These are phyloP conservation scores for Carpinus viminea DNA, from an alignment of 306 rosid species.

Conservation along the genomic window DNA sequence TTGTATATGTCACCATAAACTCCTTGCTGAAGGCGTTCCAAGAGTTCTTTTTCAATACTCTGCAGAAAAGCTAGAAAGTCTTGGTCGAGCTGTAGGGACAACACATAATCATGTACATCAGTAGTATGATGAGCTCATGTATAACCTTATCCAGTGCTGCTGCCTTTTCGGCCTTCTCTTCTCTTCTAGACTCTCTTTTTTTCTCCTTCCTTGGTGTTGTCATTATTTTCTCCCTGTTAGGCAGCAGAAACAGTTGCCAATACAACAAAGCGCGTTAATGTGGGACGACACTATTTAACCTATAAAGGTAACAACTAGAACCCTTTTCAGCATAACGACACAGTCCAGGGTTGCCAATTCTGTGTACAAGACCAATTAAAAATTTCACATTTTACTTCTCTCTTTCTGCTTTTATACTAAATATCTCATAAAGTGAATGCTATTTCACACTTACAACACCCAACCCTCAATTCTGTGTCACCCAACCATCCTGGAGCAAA, in stretches of 20 bases:
- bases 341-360: not conserved
- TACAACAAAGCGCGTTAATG: not conserved
- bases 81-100: slow-evolving; percentile 15
- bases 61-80: slow-evolving; percentile 36
- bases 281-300: not conserved
- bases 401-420: not conserved
- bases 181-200: slow-evolving; percentile 87
- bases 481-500: too few species aligned
- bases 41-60: slow-evolving; percentile 73
- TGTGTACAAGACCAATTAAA: not conserved
- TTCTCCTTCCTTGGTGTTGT: slow-evolving; percentile 79
- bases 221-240: slow-evolving; percentile 82
- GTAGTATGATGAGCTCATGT: slow-evolving; percentile 15
- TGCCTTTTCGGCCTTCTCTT: slow-evolving; percentile 80
- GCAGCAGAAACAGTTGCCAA: slow-evolving; percentile 11
- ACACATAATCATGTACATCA: slow-evolving; percentile 12
- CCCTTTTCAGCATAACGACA: not conserved
- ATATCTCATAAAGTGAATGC: not conserved
- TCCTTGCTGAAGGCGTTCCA: slow-evolving; percentile 69
- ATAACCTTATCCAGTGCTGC: slow-evolving; percentile 72
- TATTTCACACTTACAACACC: not conserved
- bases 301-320: not conserved
- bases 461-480: not conserved
- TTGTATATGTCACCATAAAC: slow-evolving; percentile 66
- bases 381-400: not conserved